Percentiles rank a stretch among this genome's conserved stretches.
These are phyloP conservation scores for Termitomyces sp. DNA, from an alignment of 768 basidiomycete genomes.

Conservation along the genomic window DNA sequence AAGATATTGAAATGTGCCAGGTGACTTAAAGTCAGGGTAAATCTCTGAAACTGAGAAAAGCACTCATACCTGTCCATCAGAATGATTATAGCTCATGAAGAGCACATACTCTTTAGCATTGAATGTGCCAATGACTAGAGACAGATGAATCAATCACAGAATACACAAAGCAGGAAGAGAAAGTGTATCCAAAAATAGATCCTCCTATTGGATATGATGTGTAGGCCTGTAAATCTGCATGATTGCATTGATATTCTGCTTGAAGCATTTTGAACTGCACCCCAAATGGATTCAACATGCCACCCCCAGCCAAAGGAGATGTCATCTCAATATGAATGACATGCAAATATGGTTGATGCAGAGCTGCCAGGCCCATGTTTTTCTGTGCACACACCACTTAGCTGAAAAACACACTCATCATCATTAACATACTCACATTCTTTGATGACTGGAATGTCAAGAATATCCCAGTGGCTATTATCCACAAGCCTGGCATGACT, in stretches of 20 bases:
- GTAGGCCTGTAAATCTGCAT: too few relatives aligned
- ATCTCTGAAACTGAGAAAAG: too few relatives aligned
- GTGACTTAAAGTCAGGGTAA: too few relatives aligned
- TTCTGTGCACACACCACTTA: constrained; percentile 44
- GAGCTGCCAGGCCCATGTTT: constrained; percentile 78
- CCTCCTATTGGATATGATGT: constrained; percentile 54
- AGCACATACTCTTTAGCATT: constrained; percentile 69
- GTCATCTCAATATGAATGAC: constrained; percentile 90
- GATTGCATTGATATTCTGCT: constrained; percentile 66
- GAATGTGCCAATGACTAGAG: constrained; percentile 66
- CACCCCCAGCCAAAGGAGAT: constrained; percentile 65
- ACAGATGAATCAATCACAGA: not conserved
- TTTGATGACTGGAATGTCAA: constrained; percentile 92
- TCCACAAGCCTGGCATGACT: constrained; percentile 93
- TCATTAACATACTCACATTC: constrained; percentile 47
- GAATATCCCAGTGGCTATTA: constrained; percentile 94
- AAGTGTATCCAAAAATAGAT: constrained; percentile 47
- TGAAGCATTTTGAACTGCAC: constrained; percentile 84
- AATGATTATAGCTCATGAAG: constrained; percentile 72
- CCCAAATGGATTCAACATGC: constrained; percentile 81
- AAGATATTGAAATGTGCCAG: too few relatives aligned
- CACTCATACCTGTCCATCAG: too few relatives aligned
- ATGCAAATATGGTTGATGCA: constrained; percentile 92
- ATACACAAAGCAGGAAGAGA: not conserved
- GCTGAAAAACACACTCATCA: not conserved